Conservation (phyloP, 495 filamentous ascomycete genomes). For the Podospora fimiseda region DNA sequence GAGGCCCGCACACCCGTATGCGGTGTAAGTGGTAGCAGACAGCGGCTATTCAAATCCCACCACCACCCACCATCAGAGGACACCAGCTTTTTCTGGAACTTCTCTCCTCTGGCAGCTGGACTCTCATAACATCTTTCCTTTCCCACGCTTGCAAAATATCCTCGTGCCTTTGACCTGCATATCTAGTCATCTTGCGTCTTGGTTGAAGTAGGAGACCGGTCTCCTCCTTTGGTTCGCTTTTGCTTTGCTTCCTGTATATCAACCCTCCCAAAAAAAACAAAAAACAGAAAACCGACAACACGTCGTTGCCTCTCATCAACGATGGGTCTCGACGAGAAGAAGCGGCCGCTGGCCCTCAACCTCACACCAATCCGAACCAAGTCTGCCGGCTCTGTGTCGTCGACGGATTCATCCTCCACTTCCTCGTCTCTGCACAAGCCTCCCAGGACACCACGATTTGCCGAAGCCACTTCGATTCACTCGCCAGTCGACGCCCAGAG, state of each 20-base stretch:
- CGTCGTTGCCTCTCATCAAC: constrained; percentile 17
- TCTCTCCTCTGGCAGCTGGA: constrained; percentile 46
- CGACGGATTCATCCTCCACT: constrained; percentile 47
- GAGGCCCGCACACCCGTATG: constrained; percentile 22
- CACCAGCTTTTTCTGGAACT: constrained; percentile 23
- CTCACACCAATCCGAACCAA: constrained; percentile 39
- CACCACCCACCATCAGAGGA: constrained; percentile 31
- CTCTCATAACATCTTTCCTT: constrained; percentile 42
- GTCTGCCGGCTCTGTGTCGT: constrained; percentile 49
- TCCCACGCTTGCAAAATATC: constrained; percentile 18
- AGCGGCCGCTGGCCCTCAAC: constrained; percentile 44
- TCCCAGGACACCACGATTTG: constrained; percentile 78
- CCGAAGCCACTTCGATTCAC: constrained; percentile 81
- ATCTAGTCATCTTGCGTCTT: constrained; percentile 4
- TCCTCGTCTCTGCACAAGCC: constrained; percentile 59
- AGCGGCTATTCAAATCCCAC: constrained; percentile 50
- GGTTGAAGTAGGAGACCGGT: constrained; percentile 25
- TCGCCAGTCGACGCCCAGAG: constrained; percentile 65
- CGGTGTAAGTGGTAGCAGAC: constrained; percentile 25
- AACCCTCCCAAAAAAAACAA: constrained; percentile 17
- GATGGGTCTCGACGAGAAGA: constrained; percentile 39
- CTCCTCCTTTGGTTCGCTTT: constrained; percentile 29
- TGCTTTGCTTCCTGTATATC: background rate
- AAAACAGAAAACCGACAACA: constrained; percentile 12
- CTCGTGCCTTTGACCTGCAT: constrained; percentile 21